phyloP scores from a whole-genome alignment of 805 yeast species.

The Yarrowia sp. region DNA sequence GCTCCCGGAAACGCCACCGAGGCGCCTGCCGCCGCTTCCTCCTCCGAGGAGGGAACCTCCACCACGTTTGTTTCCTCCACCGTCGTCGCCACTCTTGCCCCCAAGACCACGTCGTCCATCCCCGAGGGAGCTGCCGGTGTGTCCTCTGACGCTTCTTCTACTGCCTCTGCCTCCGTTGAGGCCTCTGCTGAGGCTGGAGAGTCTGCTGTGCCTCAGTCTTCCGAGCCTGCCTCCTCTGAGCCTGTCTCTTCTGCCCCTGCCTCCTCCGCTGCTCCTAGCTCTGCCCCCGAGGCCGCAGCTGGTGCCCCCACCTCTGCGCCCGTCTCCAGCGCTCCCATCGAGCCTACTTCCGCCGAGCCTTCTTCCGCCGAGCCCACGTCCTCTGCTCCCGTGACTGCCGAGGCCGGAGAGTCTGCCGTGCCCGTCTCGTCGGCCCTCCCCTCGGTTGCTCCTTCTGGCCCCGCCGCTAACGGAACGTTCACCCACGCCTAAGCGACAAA shows the following conservation, averaged over 20 bases:
- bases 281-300: no score
- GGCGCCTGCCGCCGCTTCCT: neutral
- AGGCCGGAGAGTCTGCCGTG: neutral
- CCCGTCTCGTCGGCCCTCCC: neutral
- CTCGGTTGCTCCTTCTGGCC: neutral
- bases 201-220: neutral
- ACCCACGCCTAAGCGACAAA: neutral
- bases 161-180: neutral
- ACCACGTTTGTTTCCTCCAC: conserved; percentile 14
- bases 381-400: neutral
- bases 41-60: neutral
- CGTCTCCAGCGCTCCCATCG: no score
- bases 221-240: no score
- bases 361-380: no score
- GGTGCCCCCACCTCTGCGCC: no score
- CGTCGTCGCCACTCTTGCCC: conserved; percentile 7
- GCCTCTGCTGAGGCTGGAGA: neutral
- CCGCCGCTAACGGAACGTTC: conserved; percentile 11
- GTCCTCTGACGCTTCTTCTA: neutral
- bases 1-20: neutral
- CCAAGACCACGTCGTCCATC: neutral
- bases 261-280: no score
- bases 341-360: no score
- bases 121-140: neutral
- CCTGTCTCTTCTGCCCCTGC: no score